Conservation (phyloP, 257 asterid genomes). For the Thymus quinquecostatus region DNA sequence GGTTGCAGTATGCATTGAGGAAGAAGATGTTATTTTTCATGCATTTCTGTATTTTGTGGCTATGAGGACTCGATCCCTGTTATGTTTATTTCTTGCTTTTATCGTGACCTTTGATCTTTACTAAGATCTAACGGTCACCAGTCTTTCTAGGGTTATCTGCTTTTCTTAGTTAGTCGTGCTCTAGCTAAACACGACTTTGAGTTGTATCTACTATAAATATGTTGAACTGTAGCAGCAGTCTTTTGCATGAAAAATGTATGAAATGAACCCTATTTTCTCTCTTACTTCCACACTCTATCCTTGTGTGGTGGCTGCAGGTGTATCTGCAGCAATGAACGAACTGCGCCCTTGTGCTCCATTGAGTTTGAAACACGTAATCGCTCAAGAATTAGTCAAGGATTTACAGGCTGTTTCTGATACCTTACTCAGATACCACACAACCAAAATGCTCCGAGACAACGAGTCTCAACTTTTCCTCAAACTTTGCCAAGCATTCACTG, state of each 20-base stretch:
- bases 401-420: constrained; percentile 84
- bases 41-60: background rate
- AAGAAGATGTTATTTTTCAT: too few species aligned
- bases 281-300: background rate
- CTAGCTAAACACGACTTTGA: too few species aligned
- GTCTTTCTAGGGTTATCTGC: too few species aligned
- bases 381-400: constrained; percentile 52
- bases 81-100: background rate
- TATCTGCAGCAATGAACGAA: constrained; percentile 96
- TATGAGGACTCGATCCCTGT: too few species aligned
- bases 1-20: too few species aligned
- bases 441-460: constrained; percentile 82
- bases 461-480: constrained; percentile 84
- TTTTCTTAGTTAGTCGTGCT: too few species aligned
- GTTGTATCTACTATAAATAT: too few species aligned
- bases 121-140: too few species aligned
- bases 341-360: constrained; percentile 93
- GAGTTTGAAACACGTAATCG: constrained; percentile 68
- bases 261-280: background rate
- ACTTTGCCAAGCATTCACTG: constrained; percentile 84
- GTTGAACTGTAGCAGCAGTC: too few species aligned
- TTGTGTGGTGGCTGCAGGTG: constrained; percentile 55
- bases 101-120: background rate
- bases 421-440: constrained; percentile 79
- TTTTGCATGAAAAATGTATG: too few species aligned